A percentile compares a stretch with the other conserved stretches of the same genome.
Conservation (phyloP, 2,329 filamentous ascomycete genomes). For the Colletotrichum truncatum region DNA sequence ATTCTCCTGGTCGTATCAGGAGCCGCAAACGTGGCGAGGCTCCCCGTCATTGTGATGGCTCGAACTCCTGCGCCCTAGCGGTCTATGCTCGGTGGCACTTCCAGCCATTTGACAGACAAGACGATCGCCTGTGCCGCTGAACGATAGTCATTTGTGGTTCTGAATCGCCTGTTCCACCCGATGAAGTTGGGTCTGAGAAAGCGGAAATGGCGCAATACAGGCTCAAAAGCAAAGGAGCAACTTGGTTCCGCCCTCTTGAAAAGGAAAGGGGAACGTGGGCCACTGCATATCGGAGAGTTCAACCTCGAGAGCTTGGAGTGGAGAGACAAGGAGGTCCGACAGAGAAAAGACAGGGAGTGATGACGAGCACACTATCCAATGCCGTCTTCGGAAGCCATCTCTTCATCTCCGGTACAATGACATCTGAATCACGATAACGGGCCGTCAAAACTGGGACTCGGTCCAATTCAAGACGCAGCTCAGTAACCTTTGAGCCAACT, state of each 20-base stretch:
- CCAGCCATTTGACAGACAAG: constrained; percentile 5
- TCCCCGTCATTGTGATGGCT: constrained; percentile 17
- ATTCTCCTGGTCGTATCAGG: constrained; percentile 22
- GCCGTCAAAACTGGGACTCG: background rate
- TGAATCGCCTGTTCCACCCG: constrained; percentile 8
- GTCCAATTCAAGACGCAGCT: background rate
- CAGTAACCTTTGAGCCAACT: background rate
- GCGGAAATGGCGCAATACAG: constrained; percentile 4
- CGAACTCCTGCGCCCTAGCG: background rate
- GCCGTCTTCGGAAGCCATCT: background rate
- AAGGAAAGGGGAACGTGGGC: background rate
- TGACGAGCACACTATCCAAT: constrained; percentile 17
- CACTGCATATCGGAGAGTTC: background rate
- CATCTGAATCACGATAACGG: constrained; percentile 4
- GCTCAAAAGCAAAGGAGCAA: background rate
- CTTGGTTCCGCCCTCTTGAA: background rate
- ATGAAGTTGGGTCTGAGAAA: background rate
- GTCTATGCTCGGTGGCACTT: constrained; percentile 7
- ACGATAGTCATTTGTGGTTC: background rate
- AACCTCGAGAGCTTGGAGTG: background rate
- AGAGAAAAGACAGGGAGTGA: background rate
- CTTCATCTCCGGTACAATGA: constrained; percentile 1
- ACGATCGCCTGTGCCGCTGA: background rate
- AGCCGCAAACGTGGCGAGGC: constrained; percentile 10
- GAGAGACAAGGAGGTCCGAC: background rate